Conservation (phyloP, 148 eudicot genomes). For the Rhododendron molle region DNA sequence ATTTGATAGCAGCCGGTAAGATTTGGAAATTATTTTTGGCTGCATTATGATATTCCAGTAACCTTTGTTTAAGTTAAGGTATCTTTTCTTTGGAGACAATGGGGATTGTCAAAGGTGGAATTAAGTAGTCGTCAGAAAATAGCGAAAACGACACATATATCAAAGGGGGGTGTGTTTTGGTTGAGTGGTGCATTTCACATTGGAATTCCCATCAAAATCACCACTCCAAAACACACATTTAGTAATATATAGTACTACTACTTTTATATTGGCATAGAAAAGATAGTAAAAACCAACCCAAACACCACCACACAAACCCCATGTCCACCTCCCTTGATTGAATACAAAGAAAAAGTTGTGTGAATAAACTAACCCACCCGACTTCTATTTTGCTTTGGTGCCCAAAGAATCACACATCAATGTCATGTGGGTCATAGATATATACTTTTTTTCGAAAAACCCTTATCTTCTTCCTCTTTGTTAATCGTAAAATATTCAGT, state of each 20-base stretch:
- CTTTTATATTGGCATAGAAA: neutral
- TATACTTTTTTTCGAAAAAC: neutral
- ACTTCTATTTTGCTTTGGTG: neutral
- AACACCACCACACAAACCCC: neutral
- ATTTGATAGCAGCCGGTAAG: neutral
- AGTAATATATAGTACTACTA: too few species aligned
- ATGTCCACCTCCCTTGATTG: conserved; percentile 10
- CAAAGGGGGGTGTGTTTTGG: neutral
- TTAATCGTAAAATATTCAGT: neutral
- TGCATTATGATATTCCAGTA: neutral
- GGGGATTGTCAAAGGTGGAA: conserved; percentile 18
- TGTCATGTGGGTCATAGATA: conserved; percentile 12
- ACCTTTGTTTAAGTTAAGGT: conserved; percentile 7
- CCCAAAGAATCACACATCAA: conserved; percentile 18
- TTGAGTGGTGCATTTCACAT: conserved; percentile 17
- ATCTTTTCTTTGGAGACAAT: conserved; percentile 7
- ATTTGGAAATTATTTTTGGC: neutral
- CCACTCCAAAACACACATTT: conserved; percentile 1
- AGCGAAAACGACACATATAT: conserved; percentile 7
- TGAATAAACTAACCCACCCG: neutral
- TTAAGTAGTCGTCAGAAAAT: neutral
- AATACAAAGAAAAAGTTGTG: conserved; percentile 6
- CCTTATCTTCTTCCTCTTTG: neutral
- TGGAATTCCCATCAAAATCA: conserved; percentile 13
- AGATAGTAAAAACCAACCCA: neutral